A percentile compares a stretch with the other conserved stretches of the same genome.
Evolutionary conservation across 2,329 filamentous ascomycete genomes (phyloP).

Genomic region (Colletotrichum acutatum): DNA sequence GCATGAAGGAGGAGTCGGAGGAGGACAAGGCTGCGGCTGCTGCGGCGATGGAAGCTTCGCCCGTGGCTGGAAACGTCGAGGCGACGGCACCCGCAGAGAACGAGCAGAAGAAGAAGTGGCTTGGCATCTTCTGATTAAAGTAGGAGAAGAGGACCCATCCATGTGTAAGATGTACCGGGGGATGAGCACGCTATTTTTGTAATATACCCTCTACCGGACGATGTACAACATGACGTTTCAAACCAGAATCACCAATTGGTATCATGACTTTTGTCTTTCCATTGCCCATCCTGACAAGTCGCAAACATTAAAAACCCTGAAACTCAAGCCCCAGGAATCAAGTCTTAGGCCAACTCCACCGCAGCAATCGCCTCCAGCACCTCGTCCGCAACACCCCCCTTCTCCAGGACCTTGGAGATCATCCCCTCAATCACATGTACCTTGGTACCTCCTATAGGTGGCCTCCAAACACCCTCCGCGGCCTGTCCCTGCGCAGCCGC

Average conservation of each 20-base stretch:
- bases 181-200: conserved; percentile 4
- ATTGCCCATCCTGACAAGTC: conserved; percentile 2
- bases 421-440: conserved; percentile 78
- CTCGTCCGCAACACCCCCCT: conserved; percentile 85
- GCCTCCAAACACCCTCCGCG: conserved; percentile 84
- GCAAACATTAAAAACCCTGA: conserved; percentile 8
- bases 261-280: conserved; percentile 28
- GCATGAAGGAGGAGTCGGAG: conserved; percentile 50
- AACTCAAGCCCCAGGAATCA: not conserved
- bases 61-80: conserved; percentile 14
- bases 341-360: conserved; percentile 72
- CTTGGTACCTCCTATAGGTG: conserved; percentile 85
- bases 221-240: conserved; percentile 32
- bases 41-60: conserved; percentile 41
- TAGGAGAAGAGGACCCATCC: conserved; percentile 9
- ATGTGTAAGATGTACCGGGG: not conserved
- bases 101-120: conserved; percentile 75
- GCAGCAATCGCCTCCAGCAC: conserved; percentile 83
- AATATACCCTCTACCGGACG: conserved; percentile 25
- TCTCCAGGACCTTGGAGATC: conserved; percentile 79
- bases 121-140: conserved; percentile 77
- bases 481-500: conserved; percentile 63
- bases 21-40: conserved; percentile 42
- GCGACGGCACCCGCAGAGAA: conserved; percentile 32
- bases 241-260: conserved; percentile 26